A percentile compares a stretch with the other conserved stretches of the same genome.
phyloP scores from a whole-genome alignment of 192 early-diverging fungal species.

The Backusella australiensis region DNA sequence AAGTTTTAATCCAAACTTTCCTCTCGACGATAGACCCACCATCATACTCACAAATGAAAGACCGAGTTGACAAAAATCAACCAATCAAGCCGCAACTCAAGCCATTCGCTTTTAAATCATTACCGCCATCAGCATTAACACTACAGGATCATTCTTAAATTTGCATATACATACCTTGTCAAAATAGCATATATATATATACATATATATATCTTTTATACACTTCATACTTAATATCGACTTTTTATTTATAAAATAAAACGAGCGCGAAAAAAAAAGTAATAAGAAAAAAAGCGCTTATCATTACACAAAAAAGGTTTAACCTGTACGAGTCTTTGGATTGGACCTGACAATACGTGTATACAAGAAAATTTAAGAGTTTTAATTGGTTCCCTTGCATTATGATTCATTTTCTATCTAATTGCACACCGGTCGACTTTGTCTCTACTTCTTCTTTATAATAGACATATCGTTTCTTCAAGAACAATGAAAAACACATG shows the following conservation, averaged over 20 bases:
- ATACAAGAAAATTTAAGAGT: background rate
- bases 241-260: background rate
- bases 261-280: background rate
- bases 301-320: conserved; percentile 3
- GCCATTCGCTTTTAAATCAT: background rate
- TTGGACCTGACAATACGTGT: conserved; percentile 6
- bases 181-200: too few species aligned
- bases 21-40: background rate
- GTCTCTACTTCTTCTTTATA: background rate
- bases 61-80: background rate
- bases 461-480: background rate
- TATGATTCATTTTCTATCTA: conserved; percentile 11
- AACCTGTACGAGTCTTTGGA: background rate
- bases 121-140: background rate
- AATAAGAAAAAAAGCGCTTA: background rate
- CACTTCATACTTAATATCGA: background rate
- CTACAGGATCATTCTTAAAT: background rate
- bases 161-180: background rate
- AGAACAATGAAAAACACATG: background rate
- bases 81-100: background rate
- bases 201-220: background rate
- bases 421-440: background rate
- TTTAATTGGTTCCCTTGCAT: conserved; percentile 13
- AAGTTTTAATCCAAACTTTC: too few species aligned
- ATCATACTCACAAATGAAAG: background rate